Evolutionary conservation across 2,329 filamentous ascomycete genomes (phyloP).

Genomic region (Ceratocystis smalleyi): DNA sequence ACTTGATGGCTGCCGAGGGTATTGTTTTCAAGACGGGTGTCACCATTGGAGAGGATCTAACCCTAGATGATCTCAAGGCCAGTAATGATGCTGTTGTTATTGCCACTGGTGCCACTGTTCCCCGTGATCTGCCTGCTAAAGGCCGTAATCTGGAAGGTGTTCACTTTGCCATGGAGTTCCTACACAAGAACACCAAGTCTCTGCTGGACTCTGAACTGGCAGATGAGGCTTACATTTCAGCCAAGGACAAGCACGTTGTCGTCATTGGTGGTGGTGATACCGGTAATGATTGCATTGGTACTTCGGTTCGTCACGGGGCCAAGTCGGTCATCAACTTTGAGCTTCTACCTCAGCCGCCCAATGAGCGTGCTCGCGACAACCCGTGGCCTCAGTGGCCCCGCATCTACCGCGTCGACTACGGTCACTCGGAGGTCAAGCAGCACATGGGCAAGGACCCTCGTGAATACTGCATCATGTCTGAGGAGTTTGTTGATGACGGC

Average conservation of each 20-base stretch:
- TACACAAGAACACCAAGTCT: conserved; percentile 96
- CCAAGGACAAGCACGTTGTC: conserved; percentile 88
- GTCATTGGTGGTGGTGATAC: conserved; percentile 97
- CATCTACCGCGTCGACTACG: conserved; percentile 97
- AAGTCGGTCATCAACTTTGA: conserved; percentile 97
- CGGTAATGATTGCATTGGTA: conserved; percentile 95
- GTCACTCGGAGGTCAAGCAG: conserved; percentile 86
- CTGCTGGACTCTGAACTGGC: conserved; percentile 78
- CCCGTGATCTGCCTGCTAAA: conserved; percentile 81
- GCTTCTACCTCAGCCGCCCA: conserved; percentile 78
- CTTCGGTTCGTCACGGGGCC: conserved; percentile 84
- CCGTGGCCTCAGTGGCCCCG: conserved; percentile 98
- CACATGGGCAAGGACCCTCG: conserved; percentile 93
- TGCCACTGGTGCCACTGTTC: conserved; percentile 83
- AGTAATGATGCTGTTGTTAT: conserved; percentile 74
- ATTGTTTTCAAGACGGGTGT: conserved; percentile 67
- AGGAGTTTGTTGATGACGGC: conserved; percentile 86
- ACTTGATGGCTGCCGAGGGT: conserved; percentile 86
- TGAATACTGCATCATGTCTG: conserved; percentile 96
- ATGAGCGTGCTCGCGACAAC: conserved; percentile 83
- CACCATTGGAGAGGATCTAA: conserved; percentile 59
- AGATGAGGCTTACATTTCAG: conserved; percentile 78
- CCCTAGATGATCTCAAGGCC: conserved; percentile 55
- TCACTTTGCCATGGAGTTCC: conserved; percentile 93
- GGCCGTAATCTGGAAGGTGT: conserved; percentile 78